A percentile compares a stretch with the other conserved stretches of the same genome.
Evolutionary conservation across 306 rosid genomes (phyloP).

Genomic region (Lathyrus aphaca): DNA sequence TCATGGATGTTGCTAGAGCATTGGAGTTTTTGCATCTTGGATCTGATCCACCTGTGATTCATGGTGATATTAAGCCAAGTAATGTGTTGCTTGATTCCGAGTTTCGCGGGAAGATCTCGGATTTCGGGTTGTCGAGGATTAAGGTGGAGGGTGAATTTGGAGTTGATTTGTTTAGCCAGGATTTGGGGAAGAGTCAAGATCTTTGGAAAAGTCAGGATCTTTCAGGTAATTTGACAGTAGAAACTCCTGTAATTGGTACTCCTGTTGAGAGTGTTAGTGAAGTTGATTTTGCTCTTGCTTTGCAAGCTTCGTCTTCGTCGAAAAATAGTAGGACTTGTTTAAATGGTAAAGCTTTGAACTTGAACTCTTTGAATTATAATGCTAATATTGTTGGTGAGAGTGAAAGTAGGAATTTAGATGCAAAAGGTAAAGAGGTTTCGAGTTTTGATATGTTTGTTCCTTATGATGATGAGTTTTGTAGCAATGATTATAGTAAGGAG

Average conservation of each 20-base stretch:
- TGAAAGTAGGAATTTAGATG: slow-evolving; percentile 52
- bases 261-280: slow-evolving; percentile 82
- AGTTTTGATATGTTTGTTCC: slow-evolving; percentile 68
- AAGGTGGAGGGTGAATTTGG: slow-evolving; percentile 88
- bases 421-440: slow-evolving; percentile 80
- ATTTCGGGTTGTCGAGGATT: slow-evolving; percentile 89
- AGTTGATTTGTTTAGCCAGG: slow-evolving; percentile 90
- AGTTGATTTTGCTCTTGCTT: slow-evolving; percentile 95
- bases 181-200: slow-evolving; percentile 77
- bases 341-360: slow-evolving; percentile 64
- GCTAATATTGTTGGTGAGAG: slow-evolving; percentile 64
- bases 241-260: slow-evolving; percentile 72
- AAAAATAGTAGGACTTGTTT: slow-evolving; percentile 61
- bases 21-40: slow-evolving; percentile 86
- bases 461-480: slow-evolving; percentile 75
- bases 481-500: slow-evolving; percentile 80
- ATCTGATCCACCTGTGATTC: slow-evolving; percentile 94
- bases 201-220: slow-evolving; percentile 82
- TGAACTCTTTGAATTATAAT: slow-evolving; percentile 70
- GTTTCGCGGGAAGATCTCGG: slow-evolving; percentile 70
- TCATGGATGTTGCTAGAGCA: slow-evolving; percentile 82
- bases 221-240: slow-evolving; percentile 77
- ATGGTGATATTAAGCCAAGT: slow-evolving; percentile 93
- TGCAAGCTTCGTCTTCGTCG: slow-evolving; percentile 87
- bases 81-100: slow-evolving; percentile 82